Evolutionary conservation across 1,284 basidiomycete species (phyloP), one percentile per base, ranked within the genome.

Genomic region (Anthracocystis setariae): DNA sequence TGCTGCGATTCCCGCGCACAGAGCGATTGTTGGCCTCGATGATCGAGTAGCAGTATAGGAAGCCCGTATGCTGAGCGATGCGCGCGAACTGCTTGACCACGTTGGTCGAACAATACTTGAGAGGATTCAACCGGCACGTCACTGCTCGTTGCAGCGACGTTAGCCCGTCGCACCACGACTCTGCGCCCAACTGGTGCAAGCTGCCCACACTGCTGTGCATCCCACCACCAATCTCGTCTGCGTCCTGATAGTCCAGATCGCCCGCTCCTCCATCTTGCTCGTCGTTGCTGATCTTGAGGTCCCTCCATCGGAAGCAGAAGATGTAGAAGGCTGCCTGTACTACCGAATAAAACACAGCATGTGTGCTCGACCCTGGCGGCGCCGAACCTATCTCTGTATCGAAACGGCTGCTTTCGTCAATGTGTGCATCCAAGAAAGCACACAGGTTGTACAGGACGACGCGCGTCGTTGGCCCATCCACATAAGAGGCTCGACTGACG

Each of bases 221-320:
- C 13, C 64, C 55, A 3, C 65, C 66, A 0, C 55, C 74, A 27
- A 60, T 57, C 54, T 74, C 74, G 46, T 68, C 67, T 2, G 55
- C 67, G 17, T 70, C 65, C 21, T 51, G 50, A 23, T 56, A 57
- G 20, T 61, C 74, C 27, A 56, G 38, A 17, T 73, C 59, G 23
- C 50, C 65, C 68, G 78, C 78, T 9, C 81, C 86, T 23, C 87
- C 87, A 8, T 79, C 81, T 3, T 82, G 81, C 53, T 89, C 88
- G 56, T 85, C 85, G 48, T 83, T 78, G 39, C 85, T 85, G n/a
- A 84, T 83, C 24, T 91, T 84, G 35, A 98, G 85, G 76, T 94
- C 93, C 65, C 92, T 86, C 95, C 94, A 98, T 18, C 95, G 87
- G 85, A 98, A 99, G 84, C 96, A 98, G 84, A 98, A 99, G 69